Percentiles rank a stretch among this genome's conserved stretches.
Conservation (phyloP, 2,329 filamentous ascomycete species). For the Mycogone perniciosa region DNA sequence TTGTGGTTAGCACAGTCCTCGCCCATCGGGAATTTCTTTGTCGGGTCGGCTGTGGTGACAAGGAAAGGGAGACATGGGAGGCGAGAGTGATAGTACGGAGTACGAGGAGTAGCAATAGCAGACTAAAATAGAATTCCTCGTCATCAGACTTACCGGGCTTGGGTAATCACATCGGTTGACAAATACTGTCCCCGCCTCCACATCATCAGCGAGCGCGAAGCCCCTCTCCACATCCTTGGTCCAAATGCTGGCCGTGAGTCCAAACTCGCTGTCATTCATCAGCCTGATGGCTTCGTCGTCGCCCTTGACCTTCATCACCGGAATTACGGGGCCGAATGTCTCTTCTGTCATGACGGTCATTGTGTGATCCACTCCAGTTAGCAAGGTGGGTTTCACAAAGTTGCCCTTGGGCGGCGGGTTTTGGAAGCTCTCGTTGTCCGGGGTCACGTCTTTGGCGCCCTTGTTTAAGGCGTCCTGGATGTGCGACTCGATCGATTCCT, state of each 20-base stretch:
- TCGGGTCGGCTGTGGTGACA: conserved; percentile 1
- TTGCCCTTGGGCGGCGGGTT: conserved; percentile 72
- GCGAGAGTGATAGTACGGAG: not conserved
- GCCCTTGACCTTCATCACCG: conserved; percentile 75
- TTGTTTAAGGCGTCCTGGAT: conserved; percentile 76
- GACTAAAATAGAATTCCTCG: not conserved
- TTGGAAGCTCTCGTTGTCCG: conserved; percentile 70
- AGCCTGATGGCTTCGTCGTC: conserved; percentile 75
- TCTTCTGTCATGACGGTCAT: conserved; percentile 92
- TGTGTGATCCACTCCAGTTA: conserved; percentile 70
- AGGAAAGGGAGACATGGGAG: not conserved
- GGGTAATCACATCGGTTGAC: conserved; percentile 93
- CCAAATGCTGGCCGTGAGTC: conserved; percentile 95
- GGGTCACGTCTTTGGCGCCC: conserved; percentile 79
- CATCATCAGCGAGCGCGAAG: conserved; percentile 67
- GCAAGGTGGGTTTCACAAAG: conserved; percentile 78
- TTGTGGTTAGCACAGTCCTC: conserved; percentile 13
- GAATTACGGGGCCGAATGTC: conserved; percentile 90
- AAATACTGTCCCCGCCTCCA: conserved; percentile 93
- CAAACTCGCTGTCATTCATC: conserved; percentile 95
- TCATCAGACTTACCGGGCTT: conserved; percentile 62
- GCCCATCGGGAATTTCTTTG: not conserved
- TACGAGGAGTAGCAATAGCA: not conserved
- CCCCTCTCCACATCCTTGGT: conserved; percentile 76
- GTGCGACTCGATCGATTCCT: conserved; percentile 69